These are phyloP conservation scores for Leccinum sublutescens DNA, from an alignment of 768 basidiomycete genomes.

Conservation along the genomic window DNA sequence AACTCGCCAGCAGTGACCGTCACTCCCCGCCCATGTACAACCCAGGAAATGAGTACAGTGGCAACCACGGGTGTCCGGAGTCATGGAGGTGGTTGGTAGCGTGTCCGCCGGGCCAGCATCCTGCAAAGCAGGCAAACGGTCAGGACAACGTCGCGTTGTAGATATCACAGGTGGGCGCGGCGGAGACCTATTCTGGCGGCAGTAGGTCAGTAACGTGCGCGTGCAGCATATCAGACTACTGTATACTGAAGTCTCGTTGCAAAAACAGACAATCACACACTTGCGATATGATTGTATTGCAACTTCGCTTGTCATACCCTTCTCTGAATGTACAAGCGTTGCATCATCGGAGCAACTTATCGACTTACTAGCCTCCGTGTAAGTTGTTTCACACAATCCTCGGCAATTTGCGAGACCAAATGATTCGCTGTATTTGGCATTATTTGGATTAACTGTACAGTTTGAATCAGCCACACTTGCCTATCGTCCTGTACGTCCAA, in stretches of 20 bases:
- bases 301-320: no score
- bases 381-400: no score
- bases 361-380: no score
- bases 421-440: constrained; percentile 15
- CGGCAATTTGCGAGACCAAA: neutral
- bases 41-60: no score
- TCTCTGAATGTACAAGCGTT: no score
- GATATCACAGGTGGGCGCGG: constrained; percentile 56
- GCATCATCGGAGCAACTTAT: no score
- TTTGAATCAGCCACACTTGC: constrained; percentile 30
- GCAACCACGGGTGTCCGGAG: constrained; percentile 42
- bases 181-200: constrained; percentile 39
- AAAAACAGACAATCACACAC: no score
- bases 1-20: no score
- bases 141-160: constrained; percentile 57
- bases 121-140: constrained; percentile 69
- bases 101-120: constrained; percentile 69
- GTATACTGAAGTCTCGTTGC: no score
- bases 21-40: no score
- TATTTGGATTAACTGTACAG: constrained; percentile 35
- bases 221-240: neutral
- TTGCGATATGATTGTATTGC: no score
- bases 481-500: constrained; percentile 17
- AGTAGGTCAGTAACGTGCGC: neutral
- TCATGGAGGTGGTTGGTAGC: constrained; percentile 54